A percentile compares a stretch with the other conserved stretches of the same genome.
These are phyloP conservation scores for Ceratocystiopsis minuta DNA, from an alignment of 2,329 filamentous ascomycete species.

Conservation along the genomic window DNA sequence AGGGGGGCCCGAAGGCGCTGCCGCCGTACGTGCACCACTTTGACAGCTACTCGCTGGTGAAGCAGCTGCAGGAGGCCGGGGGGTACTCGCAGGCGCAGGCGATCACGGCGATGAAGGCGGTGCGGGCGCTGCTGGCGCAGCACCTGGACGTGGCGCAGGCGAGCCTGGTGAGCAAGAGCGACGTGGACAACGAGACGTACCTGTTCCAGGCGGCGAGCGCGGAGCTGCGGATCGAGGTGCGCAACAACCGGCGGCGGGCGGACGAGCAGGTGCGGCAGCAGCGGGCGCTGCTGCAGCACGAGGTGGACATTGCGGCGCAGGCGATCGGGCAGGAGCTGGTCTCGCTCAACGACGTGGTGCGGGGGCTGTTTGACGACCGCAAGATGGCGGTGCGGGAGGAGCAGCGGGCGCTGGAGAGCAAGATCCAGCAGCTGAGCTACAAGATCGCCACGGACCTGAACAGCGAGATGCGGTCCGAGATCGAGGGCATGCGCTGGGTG, in stretches of 20 bases:
- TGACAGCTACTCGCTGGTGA: constrained; percentile 80
- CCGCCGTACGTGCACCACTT: constrained; percentile 89
- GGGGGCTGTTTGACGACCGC: constrained; percentile 88
- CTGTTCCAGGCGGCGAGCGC: constrained; percentile 87
- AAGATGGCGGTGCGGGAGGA: constrained; percentile 84
- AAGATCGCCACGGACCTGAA: constrained; percentile 84
- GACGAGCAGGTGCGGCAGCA: constrained; percentile 72
- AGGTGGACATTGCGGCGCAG: constrained; percentile 83
- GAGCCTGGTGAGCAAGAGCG: constrained; percentile 71
- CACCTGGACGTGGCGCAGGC: constrained; percentile 69
- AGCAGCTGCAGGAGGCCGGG: constrained; percentile 51
- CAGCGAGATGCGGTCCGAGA: constrained; percentile 78
- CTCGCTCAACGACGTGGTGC: constrained; percentile 74
- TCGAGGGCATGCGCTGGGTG: constrained; percentile 83
- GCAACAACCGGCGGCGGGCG: constrained; percentile 55
- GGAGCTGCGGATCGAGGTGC: constrained; percentile 75
- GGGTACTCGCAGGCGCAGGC: constrained; percentile 61
- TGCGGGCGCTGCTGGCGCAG: constrained; percentile 55
- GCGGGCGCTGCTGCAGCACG: constrained; percentile 73
- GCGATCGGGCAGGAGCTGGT: constrained; percentile 66
- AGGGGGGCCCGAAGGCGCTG: constrained; percentile 46
- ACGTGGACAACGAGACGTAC: constrained; percentile 90
- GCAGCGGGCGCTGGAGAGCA: constrained; percentile 67
- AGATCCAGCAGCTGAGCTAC: constrained; percentile 89
- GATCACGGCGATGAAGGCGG: constrained; percentile 79